These are phyloP conservation scores for Suhomyces bokatorum DNA, from an alignment of 1,139 yeast genomes.

Conservation along the genomic window DNA sequence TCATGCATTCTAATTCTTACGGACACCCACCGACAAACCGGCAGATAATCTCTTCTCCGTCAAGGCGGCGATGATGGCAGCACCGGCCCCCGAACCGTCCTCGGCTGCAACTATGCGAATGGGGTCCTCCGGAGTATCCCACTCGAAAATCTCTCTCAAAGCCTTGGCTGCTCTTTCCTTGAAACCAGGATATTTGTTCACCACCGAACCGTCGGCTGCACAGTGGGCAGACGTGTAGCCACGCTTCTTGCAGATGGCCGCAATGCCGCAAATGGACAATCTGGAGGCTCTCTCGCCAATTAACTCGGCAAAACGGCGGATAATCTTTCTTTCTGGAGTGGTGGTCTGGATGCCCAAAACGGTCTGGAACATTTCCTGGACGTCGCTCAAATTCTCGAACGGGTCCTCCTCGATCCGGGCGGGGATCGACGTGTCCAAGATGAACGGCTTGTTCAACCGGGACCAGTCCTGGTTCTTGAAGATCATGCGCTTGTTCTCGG, in stretches of 20 bases:
- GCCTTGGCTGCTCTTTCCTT: conserved; percentile 87
- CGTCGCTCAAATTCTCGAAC: conserved; percentile 79
- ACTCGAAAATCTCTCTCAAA: conserved; percentile 84
- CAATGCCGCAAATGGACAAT: conserved; percentile 91
- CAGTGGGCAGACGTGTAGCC: conserved; percentile 75
- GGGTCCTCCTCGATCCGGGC: conserved; percentile 88
- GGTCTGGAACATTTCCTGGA: conserved; percentile 61
- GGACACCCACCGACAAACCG: conserved; percentile 73
- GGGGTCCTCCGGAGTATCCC: conserved; percentile 74
- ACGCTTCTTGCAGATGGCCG: conserved; percentile 91
- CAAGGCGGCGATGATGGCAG: conserved; percentile 95
- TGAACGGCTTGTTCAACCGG: conserved; percentile 57
- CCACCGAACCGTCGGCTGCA: conserved; percentile 98
- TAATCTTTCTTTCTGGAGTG: conserved; percentile 74
- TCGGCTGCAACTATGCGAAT: conserved; percentile 85
- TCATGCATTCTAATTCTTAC: conserved; percentile 3
- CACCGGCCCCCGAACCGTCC: conserved; percentile 98
- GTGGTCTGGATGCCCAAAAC: conserved; percentile 67
- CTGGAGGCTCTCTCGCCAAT: conserved; percentile 93
- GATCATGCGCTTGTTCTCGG: conserved; percentile 57
- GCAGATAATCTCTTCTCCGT: conserved; percentile 73
- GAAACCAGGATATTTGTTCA: conserved; percentile 90
- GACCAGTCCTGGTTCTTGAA: conserved; percentile 69
- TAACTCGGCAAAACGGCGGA: conserved; percentile 81
- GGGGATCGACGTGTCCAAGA: conserved; percentile 88